phyloP scores from a whole-genome alignment of 2,329 filamentous ascomycete species.

The Fusarium drepaniforme region DNA sequence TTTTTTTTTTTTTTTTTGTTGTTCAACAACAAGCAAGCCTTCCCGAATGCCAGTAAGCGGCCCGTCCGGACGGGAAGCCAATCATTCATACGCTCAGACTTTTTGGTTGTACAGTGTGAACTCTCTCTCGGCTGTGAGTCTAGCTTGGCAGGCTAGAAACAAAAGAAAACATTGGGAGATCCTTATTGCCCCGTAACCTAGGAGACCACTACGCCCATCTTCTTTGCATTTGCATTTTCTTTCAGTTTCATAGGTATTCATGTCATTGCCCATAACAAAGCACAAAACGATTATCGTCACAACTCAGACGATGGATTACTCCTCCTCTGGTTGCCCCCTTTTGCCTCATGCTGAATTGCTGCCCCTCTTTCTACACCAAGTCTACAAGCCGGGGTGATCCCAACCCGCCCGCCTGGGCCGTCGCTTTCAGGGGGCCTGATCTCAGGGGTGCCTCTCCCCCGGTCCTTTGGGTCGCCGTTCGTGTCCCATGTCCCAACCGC shows the following conservation, averaged over 20 bases:
- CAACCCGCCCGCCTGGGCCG: slow-evolving; percentile 40
- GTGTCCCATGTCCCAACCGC: slow-evolving; percentile 21
- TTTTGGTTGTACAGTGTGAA: slow-evolving; percentile 14
- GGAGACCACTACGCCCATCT: background rate
- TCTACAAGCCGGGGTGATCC: slow-evolving; percentile 38
- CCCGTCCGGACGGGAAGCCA: slow-evolving; percentile 39
- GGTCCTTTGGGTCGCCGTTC: slow-evolving; percentile 33
- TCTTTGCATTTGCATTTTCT: background rate
- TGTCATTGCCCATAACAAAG: slow-evolving; percentile 23
- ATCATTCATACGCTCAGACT: slow-evolving; percentile 30
- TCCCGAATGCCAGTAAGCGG: slow-evolving; percentile 32
- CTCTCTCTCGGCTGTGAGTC: background rate
- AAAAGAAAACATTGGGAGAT: slow-evolving; percentile 10
- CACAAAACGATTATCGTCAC: background rate
- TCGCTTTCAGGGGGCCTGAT: slow-evolving; percentile 34
- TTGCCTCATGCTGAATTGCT: slow-evolving; percentile 35
- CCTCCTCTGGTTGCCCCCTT: slow-evolving; percentile 28
- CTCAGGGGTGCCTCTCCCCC: slow-evolving; percentile 39
- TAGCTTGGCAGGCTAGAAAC: slow-evolving; percentile 11
- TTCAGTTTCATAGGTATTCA: background rate
- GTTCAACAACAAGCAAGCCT: slow-evolving; percentile 19
- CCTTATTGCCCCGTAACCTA: slow-evolving; percentile 4
- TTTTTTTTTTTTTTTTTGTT: background rate
- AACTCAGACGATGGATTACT: background rate
- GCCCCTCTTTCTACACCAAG: slow-evolving; percentile 33